Evolutionary conservation across 2,329 filamentous ascomycete species (phyloP), one percentile per base, ranked within the genome.

Genomic region (Penicillium sp.): DNA sequence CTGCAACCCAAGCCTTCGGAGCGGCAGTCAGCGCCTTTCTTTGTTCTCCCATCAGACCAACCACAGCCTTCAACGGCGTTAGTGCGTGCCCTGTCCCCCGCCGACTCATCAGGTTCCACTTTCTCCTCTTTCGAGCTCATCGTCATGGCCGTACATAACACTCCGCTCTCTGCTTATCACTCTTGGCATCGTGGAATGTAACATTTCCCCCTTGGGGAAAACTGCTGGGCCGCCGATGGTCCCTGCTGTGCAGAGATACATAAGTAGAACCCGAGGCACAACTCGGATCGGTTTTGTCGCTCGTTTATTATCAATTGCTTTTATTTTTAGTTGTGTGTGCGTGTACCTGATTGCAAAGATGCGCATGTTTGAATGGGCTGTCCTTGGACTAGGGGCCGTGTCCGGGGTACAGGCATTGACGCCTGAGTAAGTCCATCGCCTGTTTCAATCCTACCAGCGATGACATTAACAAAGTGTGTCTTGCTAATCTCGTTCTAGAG

Each of bases 401-500:
- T 58, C 65, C 25, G 70, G 63, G 5, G 59, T 62, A 5, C 34
- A 53, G 54, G 71, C 71, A 11, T 35, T 73, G 50, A 70, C 67
- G n/a, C 71, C 71, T 1, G 69, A 73, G 71, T 73, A 42, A 53
- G 71, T 66, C 4, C 22, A 8, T 22, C 4, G 11, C n/a, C 34
- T 14, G n/a, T n/a, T 5, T 43, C 45, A 4, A 2, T n/a, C 17
- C 49, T 4, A 14, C n/a, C 10, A 15, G 1, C 15, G 14, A 12
- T 12, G 20, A 11, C n/a, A 34, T 34, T 11, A 12, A 5, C 25
- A 25, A 11, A 31, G 2, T 3, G 4, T 35, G 7, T 15, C 17
- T 48, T 57, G 28, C 48, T 59, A 48, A 61, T 51, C 2, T 22
- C 28, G 5, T 17, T 2, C n/a, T 53, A 77, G 76, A 58, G 64